phyloP scores from a whole-genome alignment of 2,329 filamentous ascomycete species.

The Tolypocladium ophioglossoides region DNA sequence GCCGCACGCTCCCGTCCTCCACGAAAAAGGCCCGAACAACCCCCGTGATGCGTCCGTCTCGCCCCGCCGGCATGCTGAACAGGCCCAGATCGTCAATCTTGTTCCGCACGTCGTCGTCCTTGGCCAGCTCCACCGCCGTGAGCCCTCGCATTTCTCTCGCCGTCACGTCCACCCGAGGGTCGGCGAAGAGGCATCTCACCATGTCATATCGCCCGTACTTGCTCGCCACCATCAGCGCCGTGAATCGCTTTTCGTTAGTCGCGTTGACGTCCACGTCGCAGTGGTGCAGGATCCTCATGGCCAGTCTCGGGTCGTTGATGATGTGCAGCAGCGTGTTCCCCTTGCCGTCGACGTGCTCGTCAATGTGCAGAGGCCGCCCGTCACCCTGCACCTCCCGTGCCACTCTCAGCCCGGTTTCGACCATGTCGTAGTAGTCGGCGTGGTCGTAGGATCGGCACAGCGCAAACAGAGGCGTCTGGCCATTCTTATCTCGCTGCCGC shows the following conservation, averaged over 20 bases:
- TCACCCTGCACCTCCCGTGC: slow-evolving; percentile 69
- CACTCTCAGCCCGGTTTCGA: slow-evolving; percentile 65
- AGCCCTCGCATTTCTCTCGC: slow-evolving; percentile 78
- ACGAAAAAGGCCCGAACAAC: slow-evolving; percentile 96
- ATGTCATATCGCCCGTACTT: slow-evolving; percentile 95
- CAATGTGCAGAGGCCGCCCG: slow-evolving; percentile 69
- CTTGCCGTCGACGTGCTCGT: slow-evolving; percentile 86
- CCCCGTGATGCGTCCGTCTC: slow-evolving; percentile 76
- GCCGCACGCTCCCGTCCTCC: slow-evolving; percentile 85
- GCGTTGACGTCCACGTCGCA: slow-evolving; percentile 97
- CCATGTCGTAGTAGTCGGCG: slow-evolving; percentile 76
- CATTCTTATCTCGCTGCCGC: slow-evolving; percentile 88
- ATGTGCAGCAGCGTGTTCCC: slow-evolving; percentile 96
- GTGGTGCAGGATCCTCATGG: slow-evolving; percentile 62
- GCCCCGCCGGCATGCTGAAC: slow-evolving; percentile 60
- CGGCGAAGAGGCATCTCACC: slow-evolving; percentile 77
- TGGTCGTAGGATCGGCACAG: slow-evolving; percentile 94
- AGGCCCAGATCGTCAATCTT: slow-evolving; percentile 89
- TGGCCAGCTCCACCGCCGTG: slow-evolving; percentile 90
- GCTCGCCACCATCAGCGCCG: slow-evolving; percentile 93
- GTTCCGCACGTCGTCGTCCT: slow-evolving; percentile 95
- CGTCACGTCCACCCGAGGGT: slow-evolving; percentile 75
- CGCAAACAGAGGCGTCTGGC: slow-evolving; percentile 94
- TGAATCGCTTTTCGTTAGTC: slow-evolving; percentile 89
- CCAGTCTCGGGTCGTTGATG: slow-evolving; percentile 74